Percentiles rank a stretch among this genome's conserved stretches.
Conservation (phyloP, 176 grass and related monocot species). For the Rhynchospora pubera region DNA sequence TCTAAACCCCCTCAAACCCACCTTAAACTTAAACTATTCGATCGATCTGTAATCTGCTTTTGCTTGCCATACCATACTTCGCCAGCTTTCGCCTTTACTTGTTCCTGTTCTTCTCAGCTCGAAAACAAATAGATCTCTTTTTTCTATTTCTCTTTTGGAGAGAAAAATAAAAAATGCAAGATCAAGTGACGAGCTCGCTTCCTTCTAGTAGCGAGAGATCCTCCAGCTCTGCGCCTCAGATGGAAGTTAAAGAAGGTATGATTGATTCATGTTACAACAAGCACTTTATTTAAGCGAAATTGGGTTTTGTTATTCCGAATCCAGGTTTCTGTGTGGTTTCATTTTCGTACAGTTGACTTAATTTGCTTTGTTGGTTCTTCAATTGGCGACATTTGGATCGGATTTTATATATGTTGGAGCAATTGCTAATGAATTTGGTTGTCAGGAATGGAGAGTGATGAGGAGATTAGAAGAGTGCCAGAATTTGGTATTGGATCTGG, state of each 20-base stretch:
- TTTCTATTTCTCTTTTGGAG: background rate
- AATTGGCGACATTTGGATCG: too few relatives aligned
- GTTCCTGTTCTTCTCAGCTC: background rate
- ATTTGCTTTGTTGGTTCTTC: too few relatives aligned
- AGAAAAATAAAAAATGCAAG: conserved; percentile 36
- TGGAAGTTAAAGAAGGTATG: conserved; percentile 74
- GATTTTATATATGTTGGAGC: background rate
- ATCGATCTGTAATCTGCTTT: background rate
- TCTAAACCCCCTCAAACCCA: conserved; percentile 34
- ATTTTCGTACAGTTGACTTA: too few relatives aligned
- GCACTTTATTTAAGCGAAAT: background rate
- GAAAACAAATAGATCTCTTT: background rate
- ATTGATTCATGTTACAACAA: background rate
- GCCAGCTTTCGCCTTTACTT: background rate
- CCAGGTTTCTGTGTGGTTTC: too few relatives aligned
- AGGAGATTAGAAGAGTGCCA: conserved; percentile 62
- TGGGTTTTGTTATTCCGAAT: background rate
- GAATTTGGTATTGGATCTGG: conserved; percentile 48
- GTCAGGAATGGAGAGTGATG: conserved; percentile 76
- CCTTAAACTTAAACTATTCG: conserved; percentile 17
- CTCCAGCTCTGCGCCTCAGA: conserved; percentile 71
- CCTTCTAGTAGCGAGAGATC: conserved; percentile 95
- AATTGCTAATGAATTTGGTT: background rate
- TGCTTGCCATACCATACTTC: background rate
- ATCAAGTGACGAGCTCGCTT: conserved; percentile 66